These are phyloP conservation scores for Papiliotrema laurentii DNA, from an alignment of 1,284 basidiomycete genomes.

Conservation along the genomic window DNA sequence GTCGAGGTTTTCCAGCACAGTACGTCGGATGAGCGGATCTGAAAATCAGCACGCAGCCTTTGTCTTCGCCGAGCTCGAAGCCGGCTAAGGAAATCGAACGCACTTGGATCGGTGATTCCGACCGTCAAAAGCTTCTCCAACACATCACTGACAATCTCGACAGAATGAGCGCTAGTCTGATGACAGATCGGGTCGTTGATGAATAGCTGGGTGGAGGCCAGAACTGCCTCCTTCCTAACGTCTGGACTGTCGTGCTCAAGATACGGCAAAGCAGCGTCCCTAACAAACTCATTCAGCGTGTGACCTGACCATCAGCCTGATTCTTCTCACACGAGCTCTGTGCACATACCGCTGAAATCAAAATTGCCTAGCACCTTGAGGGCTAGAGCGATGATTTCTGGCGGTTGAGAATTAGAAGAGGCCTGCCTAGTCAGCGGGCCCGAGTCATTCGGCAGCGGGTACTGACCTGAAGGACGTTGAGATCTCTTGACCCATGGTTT, in stretches of 20 bases:
- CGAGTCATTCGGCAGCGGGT: not conserved
- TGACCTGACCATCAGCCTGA: conserved; percentile 58
- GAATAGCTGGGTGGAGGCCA: conserved; percentile 88
- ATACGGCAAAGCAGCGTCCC: conserved; percentile 86
- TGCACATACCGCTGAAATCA: conserved; percentile 77
- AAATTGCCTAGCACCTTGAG: conserved; percentile 85
- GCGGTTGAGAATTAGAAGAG: conserved; percentile 53
- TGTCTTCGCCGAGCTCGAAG: no score
- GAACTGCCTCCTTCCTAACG: conserved; percentile 82
- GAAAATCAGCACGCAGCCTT: conserved; percentile 6
- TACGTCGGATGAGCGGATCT: conserved; percentile 81
- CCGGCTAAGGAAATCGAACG: conserved; percentile 15
- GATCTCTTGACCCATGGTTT: conserved; percentile 55
- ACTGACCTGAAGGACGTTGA: conserved; percentile 58
- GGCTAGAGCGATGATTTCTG: conserved; percentile 78
- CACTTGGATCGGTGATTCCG: conserved; percentile 94
- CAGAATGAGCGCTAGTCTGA: conserved; percentile 92
- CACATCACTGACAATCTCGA: conserved; percentile 96
- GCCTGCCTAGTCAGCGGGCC: conserved; percentile 26
- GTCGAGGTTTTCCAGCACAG: conserved; percentile 82
- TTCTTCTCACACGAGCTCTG: not conserved
- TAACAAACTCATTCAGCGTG: conserved; percentile 92
- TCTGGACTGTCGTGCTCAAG: conserved; percentile 89
- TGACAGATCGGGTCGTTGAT: conserved; percentile 94
- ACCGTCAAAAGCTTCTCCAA: conserved; percentile 95